Evolutionary conservation across 1,139 yeast species (phyloP).

Genomic region (Spencermartinsiella ligniputridi): DNA sequence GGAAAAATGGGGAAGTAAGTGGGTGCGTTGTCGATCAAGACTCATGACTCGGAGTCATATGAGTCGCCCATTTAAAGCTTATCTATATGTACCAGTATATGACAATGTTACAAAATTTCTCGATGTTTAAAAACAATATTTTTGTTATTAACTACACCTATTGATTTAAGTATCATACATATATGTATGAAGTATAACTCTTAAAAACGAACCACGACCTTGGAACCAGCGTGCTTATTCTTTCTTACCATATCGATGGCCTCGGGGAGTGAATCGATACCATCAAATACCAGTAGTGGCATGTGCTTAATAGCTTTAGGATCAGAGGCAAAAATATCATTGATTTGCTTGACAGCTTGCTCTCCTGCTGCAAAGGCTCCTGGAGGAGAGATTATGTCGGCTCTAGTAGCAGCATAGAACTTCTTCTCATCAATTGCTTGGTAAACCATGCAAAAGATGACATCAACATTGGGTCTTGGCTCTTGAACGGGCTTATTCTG

Average conservation of each 20-base stretch:
- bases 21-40: too few species aligned
- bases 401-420: neutral
- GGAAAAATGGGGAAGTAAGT: too few species aligned
- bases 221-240: neutral
- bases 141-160: too few species aligned
- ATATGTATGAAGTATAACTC: too few species aligned
- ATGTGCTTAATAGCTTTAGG: conserved; percentile 1
- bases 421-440: conserved; percentile 1
- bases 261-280: conserved; percentile 1
- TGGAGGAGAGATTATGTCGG: neutral
- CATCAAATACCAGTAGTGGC: conserved; percentile 2
- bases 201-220: conserved; percentile 3
- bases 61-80: too few species aligned
- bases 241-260: neutral
- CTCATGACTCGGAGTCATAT: conserved; percentile 1
- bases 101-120: too few species aligned
- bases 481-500: neutral
- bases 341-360: neutral
- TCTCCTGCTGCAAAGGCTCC: neutral
- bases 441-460: neutral
- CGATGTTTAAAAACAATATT: too few species aligned
- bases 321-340: neutral
- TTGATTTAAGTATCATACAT: too few species aligned
- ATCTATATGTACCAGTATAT: too few species aligned
- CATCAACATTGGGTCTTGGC: neutral